Evolutionary conservation across 106 monocot species (phyloP), one percentile per base, ranked within the genome.

Genomic region (Allium fistulosum): DNA sequence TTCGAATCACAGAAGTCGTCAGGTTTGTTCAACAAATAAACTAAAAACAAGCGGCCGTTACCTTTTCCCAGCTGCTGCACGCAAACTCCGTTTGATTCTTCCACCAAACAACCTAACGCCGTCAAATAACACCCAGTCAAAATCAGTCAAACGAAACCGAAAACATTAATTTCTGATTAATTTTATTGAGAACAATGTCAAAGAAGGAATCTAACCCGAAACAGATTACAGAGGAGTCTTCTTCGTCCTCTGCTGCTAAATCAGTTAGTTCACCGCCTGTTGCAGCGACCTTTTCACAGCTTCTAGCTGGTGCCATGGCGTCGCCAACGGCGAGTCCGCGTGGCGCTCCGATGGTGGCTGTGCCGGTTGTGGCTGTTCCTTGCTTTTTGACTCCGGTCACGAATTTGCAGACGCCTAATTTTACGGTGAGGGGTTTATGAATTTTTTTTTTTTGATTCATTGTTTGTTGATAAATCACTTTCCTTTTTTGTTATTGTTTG

Each of bases 291-390:
- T 75, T 75, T 69, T 75, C 61, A 26, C 75, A 69, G 61, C 53
- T 69, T n/a, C 61, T 69, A 53, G 75, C 75, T 17, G 75, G 75
- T 17, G 75, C 69, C 61, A 75, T 75, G 75, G 60, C 60, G n/a
- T 69, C 75, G 60, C 68, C 62, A 51, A 62, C 61, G 62, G 68
- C 37, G 12, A 61, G 68, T n/a, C 60, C 74, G 28, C 51, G 37
- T 12, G 59, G 48, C 10, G 59, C 51, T 9, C 61, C 75, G 59
- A 60, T 75, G 11, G 26, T 75, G 46, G 51, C 74, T 47, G 58
- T 66, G 74, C 74, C 75, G 53, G 47, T 75, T 60, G 75, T 75
- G 45, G 61, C 75, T 9, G 75, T 75, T 18, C 75, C 75, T 8
- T 75, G 62, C 51, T 75, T 46, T 22, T 45, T 75, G 13, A 62